phyloP scores from a whole-genome alignment of 1,284 basidiomycete genomes.

The Ceratobasidium sp. region DNA sequence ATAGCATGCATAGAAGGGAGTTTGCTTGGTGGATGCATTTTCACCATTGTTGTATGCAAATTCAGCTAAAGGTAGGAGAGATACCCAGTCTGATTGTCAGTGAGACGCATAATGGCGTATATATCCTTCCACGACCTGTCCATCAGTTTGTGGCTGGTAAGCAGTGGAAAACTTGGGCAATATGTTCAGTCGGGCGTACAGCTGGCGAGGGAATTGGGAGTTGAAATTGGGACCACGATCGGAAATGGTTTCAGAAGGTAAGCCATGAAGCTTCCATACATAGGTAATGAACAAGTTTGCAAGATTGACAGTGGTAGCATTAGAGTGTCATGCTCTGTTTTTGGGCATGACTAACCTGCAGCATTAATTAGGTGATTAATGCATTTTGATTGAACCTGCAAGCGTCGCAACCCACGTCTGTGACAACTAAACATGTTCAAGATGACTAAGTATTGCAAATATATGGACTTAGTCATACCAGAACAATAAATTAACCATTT shows the following conservation, averaged over 20 bases:
- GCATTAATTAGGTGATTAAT: no score
- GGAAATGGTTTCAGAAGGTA: not conserved
- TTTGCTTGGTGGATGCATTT: constrained; percentile 43
- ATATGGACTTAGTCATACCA: no score
- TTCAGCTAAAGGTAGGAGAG: constrained; percentile 49
- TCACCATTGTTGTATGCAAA: constrained; percentile 49
- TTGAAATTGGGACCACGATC: constrained; percentile 51
- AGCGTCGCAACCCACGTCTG: no score
- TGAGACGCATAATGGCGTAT: constrained; percentile 48
- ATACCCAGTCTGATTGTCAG: constrained; percentile 50
- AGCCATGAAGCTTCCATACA: not conserved
- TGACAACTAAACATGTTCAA: no score
- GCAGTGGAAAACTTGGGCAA: constrained; percentile 52
- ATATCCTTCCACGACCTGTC: constrained; percentile 53
- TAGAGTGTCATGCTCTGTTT: no score
- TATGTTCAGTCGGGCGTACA: constrained; percentile 46
- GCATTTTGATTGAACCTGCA: no score
- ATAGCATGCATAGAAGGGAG: constrained; percentile 53
- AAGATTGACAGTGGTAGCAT: no score
- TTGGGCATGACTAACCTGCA: no score
- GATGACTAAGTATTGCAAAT: no score
- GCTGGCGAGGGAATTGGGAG: constrained; percentile 48
- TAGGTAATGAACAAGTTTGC: not conserved
- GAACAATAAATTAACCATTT: no score
- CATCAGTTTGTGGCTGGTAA: constrained; percentile 56